Evolutionary conservation across 768 basidiomycete genomes (phyloP).

Genomic region (Hypholoma fasciculare): DNA sequence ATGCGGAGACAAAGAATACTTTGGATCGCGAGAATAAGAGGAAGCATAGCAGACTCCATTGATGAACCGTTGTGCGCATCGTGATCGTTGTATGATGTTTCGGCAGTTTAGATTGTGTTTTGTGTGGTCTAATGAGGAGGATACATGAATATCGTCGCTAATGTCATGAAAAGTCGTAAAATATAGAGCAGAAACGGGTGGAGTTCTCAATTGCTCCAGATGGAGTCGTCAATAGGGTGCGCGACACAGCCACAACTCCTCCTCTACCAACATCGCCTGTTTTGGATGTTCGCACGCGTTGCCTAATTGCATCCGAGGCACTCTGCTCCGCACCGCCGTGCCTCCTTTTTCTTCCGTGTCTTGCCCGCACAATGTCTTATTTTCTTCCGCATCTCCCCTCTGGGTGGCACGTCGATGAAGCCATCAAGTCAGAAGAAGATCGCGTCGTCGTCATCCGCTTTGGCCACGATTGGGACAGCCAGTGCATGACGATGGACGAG

Average conservation of each 20-base stretch:
- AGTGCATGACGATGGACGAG: constrained; percentile 99
- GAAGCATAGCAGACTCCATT: constrained; percentile 15
- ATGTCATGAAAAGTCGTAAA: constrained; percentile 20
- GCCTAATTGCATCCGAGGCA: not conserved
- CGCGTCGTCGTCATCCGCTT: constrained; percentile 93
- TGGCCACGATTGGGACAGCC: constrained; percentile 89
- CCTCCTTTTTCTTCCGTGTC: not conserved
- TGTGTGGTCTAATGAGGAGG: not conserved
- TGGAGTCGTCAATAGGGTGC: constrained; percentile 10
- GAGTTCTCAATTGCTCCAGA: constrained; percentile 13
- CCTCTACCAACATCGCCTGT: constrained; percentile 11
- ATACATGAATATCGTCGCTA: constrained; percentile 18
- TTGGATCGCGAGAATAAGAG: constrained; percentile 2
- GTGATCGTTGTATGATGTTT: not conserved
- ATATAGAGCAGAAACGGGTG: constrained; percentile 7
- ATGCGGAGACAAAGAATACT: constrained; percentile 17
- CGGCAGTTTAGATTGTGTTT: not conserved
- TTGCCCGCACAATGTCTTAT: constrained; percentile 65
- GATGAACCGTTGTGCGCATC: constrained; percentile 1
- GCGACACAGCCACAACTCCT: constrained; percentile 13
- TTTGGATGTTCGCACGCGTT: constrained; percentile 5
- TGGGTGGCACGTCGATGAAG: constrained; percentile 99
- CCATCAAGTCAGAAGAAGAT: constrained; percentile 97
- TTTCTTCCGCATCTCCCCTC: constrained; percentile 87
- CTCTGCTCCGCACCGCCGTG: not conserved